phyloP scores from a whole-genome alignment of 2,329 filamentous ascomycete genomes.

The Aspergillus quadricinctus region DNA sequence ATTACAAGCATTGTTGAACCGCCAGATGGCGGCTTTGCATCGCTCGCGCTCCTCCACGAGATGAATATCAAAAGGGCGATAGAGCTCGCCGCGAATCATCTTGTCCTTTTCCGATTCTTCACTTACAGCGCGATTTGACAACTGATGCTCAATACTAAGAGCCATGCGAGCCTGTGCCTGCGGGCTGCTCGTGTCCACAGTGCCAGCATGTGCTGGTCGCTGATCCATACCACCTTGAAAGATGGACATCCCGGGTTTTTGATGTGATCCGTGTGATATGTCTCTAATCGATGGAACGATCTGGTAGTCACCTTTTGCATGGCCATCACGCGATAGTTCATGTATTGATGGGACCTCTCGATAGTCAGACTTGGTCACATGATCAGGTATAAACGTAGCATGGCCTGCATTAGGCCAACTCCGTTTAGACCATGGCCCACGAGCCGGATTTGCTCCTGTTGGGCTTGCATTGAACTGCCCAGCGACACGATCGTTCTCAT shows the following conservation, averaged over 20 bases:
- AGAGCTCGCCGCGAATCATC: constrained; percentile 78
- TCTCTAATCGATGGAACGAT: constrained; percentile 40
- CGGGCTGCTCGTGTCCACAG: constrained; percentile 37
- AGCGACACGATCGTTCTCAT: constrained; percentile 39
- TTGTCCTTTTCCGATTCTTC: constrained; percentile 74
- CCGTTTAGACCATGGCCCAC: constrained; percentile 39
- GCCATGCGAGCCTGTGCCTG: constrained; percentile 42
- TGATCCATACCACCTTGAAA: constrained; percentile 36
- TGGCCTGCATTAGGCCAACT: constrained; percentile 35
- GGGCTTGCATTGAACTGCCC: constrained; percentile 40
- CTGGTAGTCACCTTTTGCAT: constrained; percentile 37
- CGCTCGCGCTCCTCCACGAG: constrained; percentile 79
- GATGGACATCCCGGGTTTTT: constrained; percentile 33
- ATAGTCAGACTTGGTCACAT: constrained; percentile 37
- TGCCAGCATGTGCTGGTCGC: constrained; percentile 29
- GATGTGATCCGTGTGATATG: constrained; percentile 31
- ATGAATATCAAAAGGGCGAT: constrained; percentile 72
- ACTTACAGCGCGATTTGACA: constrained; percentile 36
- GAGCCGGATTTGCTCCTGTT: constrained; percentile 28
- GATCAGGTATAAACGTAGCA: constrained; percentile 34
- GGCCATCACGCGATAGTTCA: constrained; percentile 35
- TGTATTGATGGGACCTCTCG: constrained; percentile 39
- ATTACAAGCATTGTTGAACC: constrained; percentile 80
- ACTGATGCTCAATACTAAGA: constrained; percentile 39
- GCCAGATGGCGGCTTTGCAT: constrained; percentile 75